A percentile compares a stretch with the other conserved stretches of the same genome.
Evolutionary conservation across 805 yeast species (phyloP).

Genomic region (Monosporozyma unispora): DNA sequence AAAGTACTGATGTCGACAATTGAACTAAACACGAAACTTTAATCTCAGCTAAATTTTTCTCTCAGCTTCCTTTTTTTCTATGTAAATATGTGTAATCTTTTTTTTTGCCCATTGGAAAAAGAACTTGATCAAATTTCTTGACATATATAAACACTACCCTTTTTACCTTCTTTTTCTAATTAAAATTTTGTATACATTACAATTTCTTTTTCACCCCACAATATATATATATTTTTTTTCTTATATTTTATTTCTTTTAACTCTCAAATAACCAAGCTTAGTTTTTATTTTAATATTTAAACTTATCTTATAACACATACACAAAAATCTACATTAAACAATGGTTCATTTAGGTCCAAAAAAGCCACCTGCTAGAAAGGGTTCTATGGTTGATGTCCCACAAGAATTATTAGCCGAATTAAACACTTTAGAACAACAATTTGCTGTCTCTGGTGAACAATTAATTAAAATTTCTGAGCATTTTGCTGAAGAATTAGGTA

Average conservation of each 20-base stretch:
- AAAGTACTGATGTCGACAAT: too few relatives aligned
- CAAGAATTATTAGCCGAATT: slow-evolving; percentile 51
- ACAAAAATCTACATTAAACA: slow-evolving; percentile 8
- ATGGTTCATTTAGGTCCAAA: slow-evolving; percentile 86
- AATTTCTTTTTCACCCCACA: neutral
- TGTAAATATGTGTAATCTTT: too few relatives aligned
- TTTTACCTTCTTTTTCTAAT: neutral
- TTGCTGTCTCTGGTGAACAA: slow-evolving; percentile 52
- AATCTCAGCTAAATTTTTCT: too few relatives aligned
- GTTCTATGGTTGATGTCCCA: slow-evolving; percentile 60
- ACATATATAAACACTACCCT: neutral
- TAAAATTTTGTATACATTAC: neutral
- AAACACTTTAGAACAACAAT: slow-evolving; percentile 46
- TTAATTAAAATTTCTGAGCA: slow-evolving; percentile 62
- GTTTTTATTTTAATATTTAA: neutral
- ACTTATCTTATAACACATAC: neutral
- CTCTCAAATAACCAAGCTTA: neutral
- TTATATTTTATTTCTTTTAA: neutral
- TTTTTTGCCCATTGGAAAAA: too few relatives aligned
- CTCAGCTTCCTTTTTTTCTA: too few relatives aligned
- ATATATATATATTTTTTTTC: neutral
- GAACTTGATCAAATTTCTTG: neutral
- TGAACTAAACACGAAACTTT: too few relatives aligned
- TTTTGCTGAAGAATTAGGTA: slow-evolving; percentile 69
- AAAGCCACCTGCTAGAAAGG: slow-evolving; percentile 71